A percentile compares a stretch with the other conserved stretches of the same genome.
Evolutionary conservation across 2,329 filamentous ascomycete species (phyloP).

Genomic region (Colletotrichum sp.): DNA sequence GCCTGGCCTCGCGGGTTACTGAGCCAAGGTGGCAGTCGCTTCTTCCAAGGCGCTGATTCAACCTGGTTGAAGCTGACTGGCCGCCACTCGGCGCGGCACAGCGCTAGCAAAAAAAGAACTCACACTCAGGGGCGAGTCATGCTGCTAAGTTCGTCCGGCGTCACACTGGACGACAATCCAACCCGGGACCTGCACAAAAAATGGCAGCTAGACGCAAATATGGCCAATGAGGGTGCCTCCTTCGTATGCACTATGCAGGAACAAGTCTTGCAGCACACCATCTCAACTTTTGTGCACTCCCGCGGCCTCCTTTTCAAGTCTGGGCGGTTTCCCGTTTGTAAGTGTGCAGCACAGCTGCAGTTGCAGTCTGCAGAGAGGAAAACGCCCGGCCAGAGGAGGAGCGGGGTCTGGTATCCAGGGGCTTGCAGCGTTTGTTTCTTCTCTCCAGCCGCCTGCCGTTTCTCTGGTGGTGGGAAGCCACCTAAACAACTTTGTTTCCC

Average conservation of each 20-base stretch:
- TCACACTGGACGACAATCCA: conserved; percentile 1
- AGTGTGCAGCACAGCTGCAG: background rate
- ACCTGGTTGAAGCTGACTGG: conserved; percentile 5
- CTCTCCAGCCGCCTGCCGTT: background rate
- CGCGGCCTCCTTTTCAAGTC: conserved; percentile 8
- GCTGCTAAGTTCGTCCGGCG: conserved; percentile 7
- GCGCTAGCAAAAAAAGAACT: conserved; percentile 1
- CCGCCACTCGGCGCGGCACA: conserved; percentile 13
- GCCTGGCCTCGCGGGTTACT: background rate
- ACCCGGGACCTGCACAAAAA: conserved; percentile 7
- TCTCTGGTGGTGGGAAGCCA: background rate
- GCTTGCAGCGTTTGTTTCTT: conserved; percentile 11
- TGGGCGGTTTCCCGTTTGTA: background rate
- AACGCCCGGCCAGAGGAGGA: background rate
- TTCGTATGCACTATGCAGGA: conserved; percentile 12
- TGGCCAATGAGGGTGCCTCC: background rate
- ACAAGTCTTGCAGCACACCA: conserved; percentile 9
- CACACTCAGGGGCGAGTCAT: conserved; percentile 6
- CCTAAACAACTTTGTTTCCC: background rate
- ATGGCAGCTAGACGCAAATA: background rate
- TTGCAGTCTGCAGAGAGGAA: background rate
- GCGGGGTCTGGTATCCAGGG: conserved; percentile 1
- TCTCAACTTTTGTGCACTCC: conserved; percentile 4
- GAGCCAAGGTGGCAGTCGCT: background rate
- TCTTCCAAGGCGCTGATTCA: background rate